Evolutionary conservation across 2,329 filamentous ascomycete species (phyloP).

Genomic region (Neofusicoccum parvum): DNA sequence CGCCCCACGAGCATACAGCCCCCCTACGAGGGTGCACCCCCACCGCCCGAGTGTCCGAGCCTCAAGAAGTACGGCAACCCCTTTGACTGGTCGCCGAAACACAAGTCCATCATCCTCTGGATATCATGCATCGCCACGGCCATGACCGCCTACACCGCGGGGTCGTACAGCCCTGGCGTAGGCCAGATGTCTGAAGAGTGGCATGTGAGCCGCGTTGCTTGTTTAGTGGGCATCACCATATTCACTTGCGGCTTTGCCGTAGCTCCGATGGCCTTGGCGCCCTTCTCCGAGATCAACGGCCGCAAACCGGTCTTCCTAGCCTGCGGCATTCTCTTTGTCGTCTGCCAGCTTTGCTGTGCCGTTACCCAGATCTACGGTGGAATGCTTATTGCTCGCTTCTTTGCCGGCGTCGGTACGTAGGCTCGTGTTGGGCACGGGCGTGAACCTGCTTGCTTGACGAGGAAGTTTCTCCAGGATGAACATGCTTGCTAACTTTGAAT

Average conservation of each 20-base stretch:
- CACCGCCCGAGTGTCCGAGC: conserved; percentile 63
- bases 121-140: conserved; percentile 77
- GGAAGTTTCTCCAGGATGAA: neutral
- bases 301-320: conserved; percentile 78
- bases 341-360: conserved; percentile 73
- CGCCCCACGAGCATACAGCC: conserved; percentile 42
- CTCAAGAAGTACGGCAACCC: conserved; percentile 69
- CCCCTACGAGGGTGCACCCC: conserved; percentile 34
- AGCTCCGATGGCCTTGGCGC: conserved; percentile 85
- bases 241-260: conserved; percentile 80
- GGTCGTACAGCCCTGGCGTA: conserved; percentile 73
- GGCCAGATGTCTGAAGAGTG: conserved; percentile 68
- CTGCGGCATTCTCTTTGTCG: conserved; percentile 71
- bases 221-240: conserved; percentile 74
- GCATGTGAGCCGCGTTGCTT: conserved; percentile 64
- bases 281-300: conserved; percentile 86
- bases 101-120: conserved; percentile 71
- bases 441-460: neutral
- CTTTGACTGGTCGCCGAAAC: conserved; percentile 68
- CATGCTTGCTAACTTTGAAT: neutral
- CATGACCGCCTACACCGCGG: conserved; percentile 78
- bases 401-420: conserved; percentile 62
- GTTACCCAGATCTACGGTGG: conserved; percentile 69
- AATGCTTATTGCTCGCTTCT: conserved; percentile 74
- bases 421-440: neutral